These are phyloP conservation scores for Solanum hybrid DNA, from an alignment of 305 asterid species.

Conservation along the genomic window DNA sequence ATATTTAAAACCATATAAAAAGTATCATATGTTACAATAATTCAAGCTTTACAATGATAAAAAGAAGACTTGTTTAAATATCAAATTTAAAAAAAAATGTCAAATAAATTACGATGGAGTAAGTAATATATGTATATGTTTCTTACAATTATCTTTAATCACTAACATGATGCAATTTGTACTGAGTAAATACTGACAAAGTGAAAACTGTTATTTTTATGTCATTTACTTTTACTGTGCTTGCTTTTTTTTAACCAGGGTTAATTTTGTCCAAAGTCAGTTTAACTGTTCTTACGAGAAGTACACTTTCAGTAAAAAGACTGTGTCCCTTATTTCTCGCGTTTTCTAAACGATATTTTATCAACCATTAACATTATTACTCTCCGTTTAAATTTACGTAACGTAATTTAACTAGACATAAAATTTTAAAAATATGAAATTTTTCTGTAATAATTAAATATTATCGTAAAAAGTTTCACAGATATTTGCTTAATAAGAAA, in stretches of 20 bases:
- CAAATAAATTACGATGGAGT: not conserved
- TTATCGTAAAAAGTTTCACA: no score
- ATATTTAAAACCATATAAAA: no score
- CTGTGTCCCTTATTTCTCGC: slow-evolving; percentile 21
- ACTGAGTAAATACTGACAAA: not conserved
- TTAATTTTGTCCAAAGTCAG: slow-evolving; percentile 20
- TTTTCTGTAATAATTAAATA: no score
- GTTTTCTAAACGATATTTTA: slow-evolving; percentile 19
- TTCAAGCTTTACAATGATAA: not conserved
- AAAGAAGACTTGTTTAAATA: not conserved
- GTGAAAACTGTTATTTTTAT: not conserved
- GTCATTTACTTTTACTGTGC: not conserved
- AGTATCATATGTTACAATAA: not conserved
- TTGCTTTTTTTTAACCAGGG: slow-evolving; percentile 1
- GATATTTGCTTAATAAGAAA: not conserved
- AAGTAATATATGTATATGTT: not conserved
- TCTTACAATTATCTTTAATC: not conserved
- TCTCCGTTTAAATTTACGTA: not conserved
- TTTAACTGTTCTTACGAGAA: not conserved
- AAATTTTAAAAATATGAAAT: not conserved
- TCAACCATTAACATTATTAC: not conserved
- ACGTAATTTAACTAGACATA: not conserved
- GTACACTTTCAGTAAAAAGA: slow-evolving; percentile 14
- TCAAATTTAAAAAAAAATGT: no score
- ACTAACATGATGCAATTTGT: not conserved